These are phyloP conservation scores for Apiotrichum siamense DNA, from an alignment of 1,284 basidiomycete species.

Conservation along the genomic window DNA sequence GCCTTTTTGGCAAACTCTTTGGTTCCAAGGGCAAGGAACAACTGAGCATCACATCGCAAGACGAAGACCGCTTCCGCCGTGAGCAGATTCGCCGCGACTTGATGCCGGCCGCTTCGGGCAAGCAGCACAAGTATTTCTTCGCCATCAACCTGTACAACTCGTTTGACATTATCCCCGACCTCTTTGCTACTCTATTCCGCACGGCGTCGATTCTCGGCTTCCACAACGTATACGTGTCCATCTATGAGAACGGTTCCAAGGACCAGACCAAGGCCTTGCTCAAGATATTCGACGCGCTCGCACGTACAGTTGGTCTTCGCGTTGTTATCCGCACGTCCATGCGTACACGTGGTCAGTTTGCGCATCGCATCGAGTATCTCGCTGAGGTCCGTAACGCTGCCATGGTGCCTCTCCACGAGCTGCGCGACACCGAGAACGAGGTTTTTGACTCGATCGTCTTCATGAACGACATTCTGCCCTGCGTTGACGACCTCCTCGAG, in stretches of 20 bases:
- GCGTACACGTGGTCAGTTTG: slow-evolving; percentile 88
- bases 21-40: slow-evolving; percentile 26
- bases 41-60: slow-evolving; percentile 11
- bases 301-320: slow-evolving; percentile 77
- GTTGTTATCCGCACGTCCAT: slow-evolving; percentile 84
- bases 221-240: slow-evolving; percentile 92
- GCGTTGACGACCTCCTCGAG: slow-evolving; percentile 89
- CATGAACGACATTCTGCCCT: slow-evolving; percentile 97
- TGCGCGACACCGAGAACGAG: slow-evolving; percentile 80
- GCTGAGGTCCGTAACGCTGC: slow-evolving; percentile 94
- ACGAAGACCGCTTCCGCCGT: slow-evolving; percentile 42
- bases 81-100: slow-evolving; percentile 46
- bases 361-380: slow-evolving; percentile 96
- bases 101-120: slow-evolving; percentile 23
- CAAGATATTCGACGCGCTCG: slow-evolving; percentile 84
- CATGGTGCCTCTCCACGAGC: slow-evolving; percentile 83
- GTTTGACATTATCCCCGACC: slow-evolving; percentile 94
- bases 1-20: slow-evolving; percentile 35
- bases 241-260: slow-evolving; percentile 93
- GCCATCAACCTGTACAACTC: slow-evolving; percentile 97
- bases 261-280: slow-evolving; percentile 95
- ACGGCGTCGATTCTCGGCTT: slow-evolving; percentile 81
- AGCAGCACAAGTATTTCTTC: slow-evolving; percentile 89
- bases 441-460: slow-evolving; percentile 91
- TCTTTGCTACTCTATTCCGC: slow-evolving; percentile 92